These are phyloP conservation scores for Filobasidium uniguttulatum DNA, from an alignment of 1,284 basidiomycete genomes.

Conservation along the genomic window DNA sequence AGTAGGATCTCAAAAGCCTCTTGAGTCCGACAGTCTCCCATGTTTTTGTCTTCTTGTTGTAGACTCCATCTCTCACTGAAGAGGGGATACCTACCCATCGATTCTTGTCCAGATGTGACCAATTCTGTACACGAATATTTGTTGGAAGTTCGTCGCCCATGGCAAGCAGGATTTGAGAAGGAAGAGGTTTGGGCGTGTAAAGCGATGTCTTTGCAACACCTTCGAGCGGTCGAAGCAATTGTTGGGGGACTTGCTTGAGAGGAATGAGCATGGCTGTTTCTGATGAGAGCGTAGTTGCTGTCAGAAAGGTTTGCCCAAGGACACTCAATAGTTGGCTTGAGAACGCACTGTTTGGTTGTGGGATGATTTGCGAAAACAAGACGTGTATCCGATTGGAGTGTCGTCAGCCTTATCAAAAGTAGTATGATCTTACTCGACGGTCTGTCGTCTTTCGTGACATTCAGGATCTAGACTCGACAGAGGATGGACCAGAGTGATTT, in stretches of 20 bases:
- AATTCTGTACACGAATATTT: constrained; percentile 10
- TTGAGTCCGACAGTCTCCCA: constrained; percentile 9
- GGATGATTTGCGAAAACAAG: no score
- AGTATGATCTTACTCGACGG: no score
- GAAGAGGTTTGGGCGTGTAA: constrained; percentile 8
- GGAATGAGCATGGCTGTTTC: no score
- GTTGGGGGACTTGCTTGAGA: constrained; percentile 1
- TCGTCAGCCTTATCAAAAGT: no score
- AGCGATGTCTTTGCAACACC: constrained; percentile 2
- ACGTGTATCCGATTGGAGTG: no score
- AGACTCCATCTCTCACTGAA: constrained; percentile 9
- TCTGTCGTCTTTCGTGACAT: no score
- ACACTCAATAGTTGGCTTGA: no score
- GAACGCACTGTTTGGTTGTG: no score
- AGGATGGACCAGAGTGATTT: no score
- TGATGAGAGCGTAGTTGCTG: no score
- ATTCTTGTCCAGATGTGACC: constrained; percentile 5
- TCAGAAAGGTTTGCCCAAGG: no score
- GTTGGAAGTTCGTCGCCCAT: constrained; percentile 1
- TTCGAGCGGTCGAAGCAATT: constrained; percentile 7
- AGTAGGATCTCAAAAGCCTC: constrained; percentile 8
- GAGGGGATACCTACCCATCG: constrained; percentile 8
- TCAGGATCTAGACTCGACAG: no score
- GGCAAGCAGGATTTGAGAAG: constrained; percentile 4
- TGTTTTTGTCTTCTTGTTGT: constrained; percentile 3